A percentile compares a stretch with the other conserved stretches of the same genome.
Conservation (phyloP, 768 basidiomycete species). For the Epithele typhae region DNA sequence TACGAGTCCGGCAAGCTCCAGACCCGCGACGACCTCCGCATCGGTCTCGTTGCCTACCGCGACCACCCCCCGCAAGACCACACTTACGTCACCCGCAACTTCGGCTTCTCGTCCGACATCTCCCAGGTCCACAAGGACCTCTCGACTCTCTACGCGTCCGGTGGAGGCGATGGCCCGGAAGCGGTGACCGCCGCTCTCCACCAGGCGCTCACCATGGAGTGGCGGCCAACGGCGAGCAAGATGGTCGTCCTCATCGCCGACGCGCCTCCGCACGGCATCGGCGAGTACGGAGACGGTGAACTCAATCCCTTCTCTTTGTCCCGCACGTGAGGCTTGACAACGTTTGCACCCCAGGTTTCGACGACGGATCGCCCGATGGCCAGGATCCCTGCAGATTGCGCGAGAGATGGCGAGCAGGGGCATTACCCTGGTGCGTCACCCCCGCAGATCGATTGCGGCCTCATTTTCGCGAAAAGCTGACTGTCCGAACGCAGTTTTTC, state of each 20-base stretch:
- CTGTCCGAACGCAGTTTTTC: constrained; percentile 64
- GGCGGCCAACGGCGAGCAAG: constrained; percentile 84
- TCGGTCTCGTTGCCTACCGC: constrained; percentile 92
- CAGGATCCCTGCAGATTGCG: constrained; percentile 86
- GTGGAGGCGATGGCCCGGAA: constrained; percentile 94
- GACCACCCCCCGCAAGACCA: constrained; percentile 98
- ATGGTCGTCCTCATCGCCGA: constrained; percentile 98
- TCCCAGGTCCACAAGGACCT: constrained; percentile 81
- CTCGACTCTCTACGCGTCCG: constrained; percentile 80
- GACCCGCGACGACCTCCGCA: constrained; percentile 78
- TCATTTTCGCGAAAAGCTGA: too few species aligned
- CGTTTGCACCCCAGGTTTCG: constrained; percentile 61
- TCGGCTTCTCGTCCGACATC: constrained; percentile 93
- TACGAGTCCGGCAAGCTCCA: constrained; percentile 93
- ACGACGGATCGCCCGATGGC: constrained; percentile 92
- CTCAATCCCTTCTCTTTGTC: constrained; percentile 11
- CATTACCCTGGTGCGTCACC: constrained; percentile 72
- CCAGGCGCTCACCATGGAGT: constrained; percentile 85
- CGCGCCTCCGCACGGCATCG: constrained; percentile 96
- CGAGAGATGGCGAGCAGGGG: constrained; percentile 88
- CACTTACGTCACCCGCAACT: constrained; percentile 89
- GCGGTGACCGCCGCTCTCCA: constrained; percentile 92
- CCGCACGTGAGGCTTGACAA: constrained; percentile 9
- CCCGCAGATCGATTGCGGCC: background rate
- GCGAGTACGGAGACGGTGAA: constrained; percentile 93